A percentile compares a stretch with the other conserved stretches of the same genome.
Evolutionary conservation across 305 asterid species (phyloP).

Genomic region (Solanum hybrid): DNA sequence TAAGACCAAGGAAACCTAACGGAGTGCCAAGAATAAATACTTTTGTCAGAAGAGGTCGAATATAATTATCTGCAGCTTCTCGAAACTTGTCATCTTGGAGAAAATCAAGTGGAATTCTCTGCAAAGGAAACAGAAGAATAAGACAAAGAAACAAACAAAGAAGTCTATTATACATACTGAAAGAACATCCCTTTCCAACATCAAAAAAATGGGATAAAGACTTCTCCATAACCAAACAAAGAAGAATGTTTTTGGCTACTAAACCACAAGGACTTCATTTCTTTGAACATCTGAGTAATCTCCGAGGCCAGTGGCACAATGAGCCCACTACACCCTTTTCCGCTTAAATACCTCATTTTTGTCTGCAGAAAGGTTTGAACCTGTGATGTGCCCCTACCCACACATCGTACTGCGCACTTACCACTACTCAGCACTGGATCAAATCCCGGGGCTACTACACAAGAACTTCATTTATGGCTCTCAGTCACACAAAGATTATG

Average conservation of each 20-base stretch:
- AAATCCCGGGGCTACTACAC: background rate
- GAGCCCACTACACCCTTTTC: background rate
- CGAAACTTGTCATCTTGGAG: conserved; percentile 2
- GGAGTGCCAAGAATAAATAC: conserved; percentile 7
- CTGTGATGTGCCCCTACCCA: background rate
- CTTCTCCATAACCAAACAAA: background rate
- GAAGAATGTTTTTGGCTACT: background rate
- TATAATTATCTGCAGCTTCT: conserved; percentile 1
- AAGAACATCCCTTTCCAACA: background rate
- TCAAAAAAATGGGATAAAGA: background rate
- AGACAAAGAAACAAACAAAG: background rate
- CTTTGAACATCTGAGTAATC: background rate
- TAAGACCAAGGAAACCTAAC: background rate
- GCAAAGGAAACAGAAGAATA: background rate
- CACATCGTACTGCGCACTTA: background rate
- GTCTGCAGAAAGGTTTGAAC: background rate
- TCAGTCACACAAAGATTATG: background rate
- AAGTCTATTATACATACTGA: background rate
- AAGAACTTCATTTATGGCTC: background rate
- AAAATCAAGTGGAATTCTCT: conserved; percentile 9
- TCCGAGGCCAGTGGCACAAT: background rate
- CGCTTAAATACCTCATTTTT: background rate
- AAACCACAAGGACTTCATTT: background rate
- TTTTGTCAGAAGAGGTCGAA: conserved; percentile 4
- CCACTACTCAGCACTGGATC: background rate